Base-by-base conservation (phyloP, 108 stramenopile species). In the Cyclotella distinguenda region DNA sequence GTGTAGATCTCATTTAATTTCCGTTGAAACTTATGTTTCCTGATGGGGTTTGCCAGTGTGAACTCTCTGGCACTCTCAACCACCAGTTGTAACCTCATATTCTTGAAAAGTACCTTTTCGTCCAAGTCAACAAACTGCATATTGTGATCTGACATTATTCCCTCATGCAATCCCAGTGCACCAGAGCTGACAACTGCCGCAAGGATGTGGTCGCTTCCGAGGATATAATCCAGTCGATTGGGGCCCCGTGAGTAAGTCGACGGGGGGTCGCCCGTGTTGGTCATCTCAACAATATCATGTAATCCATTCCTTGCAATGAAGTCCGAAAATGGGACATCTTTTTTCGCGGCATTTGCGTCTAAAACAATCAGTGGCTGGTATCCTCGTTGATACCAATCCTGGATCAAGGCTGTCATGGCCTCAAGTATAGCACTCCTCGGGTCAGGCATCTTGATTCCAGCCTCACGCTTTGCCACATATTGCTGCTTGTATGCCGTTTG, bases 221-320 rank as follows among this genome's bases (percentile, higher is more conserved):
- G 49, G 7, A 50, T 50, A n/a, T 55, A 55, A 55, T 55, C 54
- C 8, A 55, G 6, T 35, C 33, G 32, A 7, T 35, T 33, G 4
- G 7, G 3, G 16, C 54, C 18, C 4, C 54, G 31, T 3, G 31
- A 5, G 27, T 55, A 55, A 21, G 54, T 55, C 9, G 12, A 3
- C 5, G 54, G 54, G 32, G 54, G 15, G 8, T 35, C 34, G 19
- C 10, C 33, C 2, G 13, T 33, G 35, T 35, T 33, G 3, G 16
- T 18, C 2, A 35, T 16, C 32, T 10, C 33, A 18, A 55, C 35
- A n/a, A 55, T 13, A 55, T 55, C 54, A 35, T 16, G 12, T 7
- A 55, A 33, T 18, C 33, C 33, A 35, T 55, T 4, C 5, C 35
- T 7, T 18, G 7, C 32, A n/a, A 8, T 34, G 54, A 55, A 55